phyloP scores from a whole-genome alignment of 495 filamentous ascomycete species.

The Pseudomonodictys pantanalensis region DNA sequence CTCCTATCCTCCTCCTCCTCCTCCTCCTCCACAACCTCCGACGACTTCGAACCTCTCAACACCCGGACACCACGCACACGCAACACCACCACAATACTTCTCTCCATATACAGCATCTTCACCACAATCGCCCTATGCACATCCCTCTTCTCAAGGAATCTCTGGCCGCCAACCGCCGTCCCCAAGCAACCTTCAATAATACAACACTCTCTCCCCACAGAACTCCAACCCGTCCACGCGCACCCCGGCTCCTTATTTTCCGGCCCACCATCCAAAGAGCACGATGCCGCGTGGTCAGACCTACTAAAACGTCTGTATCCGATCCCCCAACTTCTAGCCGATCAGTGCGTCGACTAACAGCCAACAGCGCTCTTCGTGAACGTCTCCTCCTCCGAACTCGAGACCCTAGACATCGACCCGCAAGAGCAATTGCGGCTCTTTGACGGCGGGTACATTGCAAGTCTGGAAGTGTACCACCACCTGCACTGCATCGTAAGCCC shows the following conservation, averaged over 20 bases:
- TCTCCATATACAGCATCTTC: neutral
- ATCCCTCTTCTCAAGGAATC: neutral
- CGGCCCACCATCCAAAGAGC: neutral
- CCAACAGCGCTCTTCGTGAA: conserved; percentile 1
- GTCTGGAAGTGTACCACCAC: conserved; percentile 9
- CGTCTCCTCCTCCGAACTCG: neutral
- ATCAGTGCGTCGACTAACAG: neutral
- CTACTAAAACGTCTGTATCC: conserved; percentile 3
- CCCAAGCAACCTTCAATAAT: neutral
- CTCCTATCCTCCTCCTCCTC: too few species aligned
- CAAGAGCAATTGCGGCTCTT: neutral
- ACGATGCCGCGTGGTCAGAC: conserved; percentile 1
- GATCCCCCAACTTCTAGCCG: neutral
- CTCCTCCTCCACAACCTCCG: neutral
- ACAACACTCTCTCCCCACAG: neutral
- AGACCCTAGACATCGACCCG: neutral
- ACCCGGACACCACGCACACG: neutral
- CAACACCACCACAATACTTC: neutral
- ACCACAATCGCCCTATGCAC: neutral
- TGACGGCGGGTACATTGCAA: conserved; percentile 10
- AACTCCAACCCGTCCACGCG: neutral
- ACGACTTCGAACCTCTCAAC: neutral
- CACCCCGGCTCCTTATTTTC: neutral
- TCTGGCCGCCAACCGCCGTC: neutral
- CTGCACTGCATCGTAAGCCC: conserved; percentile 15